Conservation (phyloP, 176 grass and related monocot genomes). For the Hordeum vulgare region DNA sequence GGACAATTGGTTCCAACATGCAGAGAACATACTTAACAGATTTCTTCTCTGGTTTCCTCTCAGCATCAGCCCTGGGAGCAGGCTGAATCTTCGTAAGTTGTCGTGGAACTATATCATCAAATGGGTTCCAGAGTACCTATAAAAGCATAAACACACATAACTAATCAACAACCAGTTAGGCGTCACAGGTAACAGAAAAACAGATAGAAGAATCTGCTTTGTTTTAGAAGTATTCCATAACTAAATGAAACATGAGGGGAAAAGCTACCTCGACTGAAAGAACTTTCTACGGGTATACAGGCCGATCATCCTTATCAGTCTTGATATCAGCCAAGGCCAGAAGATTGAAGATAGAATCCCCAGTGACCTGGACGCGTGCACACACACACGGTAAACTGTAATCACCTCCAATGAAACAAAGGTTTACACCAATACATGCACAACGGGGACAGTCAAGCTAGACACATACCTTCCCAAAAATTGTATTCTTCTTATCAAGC, state of each 20-base stretch:
- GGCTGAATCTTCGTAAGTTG: no score
- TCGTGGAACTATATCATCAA: no score
- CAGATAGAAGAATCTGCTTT: background rate
- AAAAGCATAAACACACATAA: no score
- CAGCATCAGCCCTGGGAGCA: no score
- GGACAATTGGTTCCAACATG: no score
- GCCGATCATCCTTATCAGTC: constrained; percentile 87
- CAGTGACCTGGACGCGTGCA: constrained; percentile 59
- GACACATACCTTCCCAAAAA: no score
- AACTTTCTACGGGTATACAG: constrained; percentile 72
- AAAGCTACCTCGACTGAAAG: constrained; percentile 80
- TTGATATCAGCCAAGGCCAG: constrained; percentile 77
- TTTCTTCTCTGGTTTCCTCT: no score
- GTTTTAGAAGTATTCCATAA: background rate
- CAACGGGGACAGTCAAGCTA: no score
- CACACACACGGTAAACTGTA: background rate
- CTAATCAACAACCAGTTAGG: background rate
- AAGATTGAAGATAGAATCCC: constrained; percentile 94
- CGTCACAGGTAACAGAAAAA: background rate
- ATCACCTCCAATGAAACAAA: background rate
- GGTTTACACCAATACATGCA: no score
- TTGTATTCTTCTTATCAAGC: no score
- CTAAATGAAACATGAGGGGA: background rate
- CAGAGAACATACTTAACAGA: no score
- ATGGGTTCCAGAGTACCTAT: no score